A percentile compares a stretch with the other conserved stretches of the same genome.
Conservation (phyloP, 148 eudicot genomes). For the Nyssa sinensis region DNA sequence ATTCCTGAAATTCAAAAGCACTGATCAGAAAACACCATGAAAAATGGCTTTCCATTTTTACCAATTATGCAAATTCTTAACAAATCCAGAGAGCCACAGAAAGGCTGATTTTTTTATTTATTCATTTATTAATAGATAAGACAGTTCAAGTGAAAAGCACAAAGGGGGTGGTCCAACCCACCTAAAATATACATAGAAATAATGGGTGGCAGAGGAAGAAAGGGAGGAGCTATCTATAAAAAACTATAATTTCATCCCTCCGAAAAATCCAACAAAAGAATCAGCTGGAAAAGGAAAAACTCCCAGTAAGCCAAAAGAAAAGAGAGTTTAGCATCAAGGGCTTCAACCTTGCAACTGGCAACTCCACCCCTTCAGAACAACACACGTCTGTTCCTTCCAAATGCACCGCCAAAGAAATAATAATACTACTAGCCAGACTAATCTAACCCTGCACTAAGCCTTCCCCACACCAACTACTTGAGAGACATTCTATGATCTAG, state of each 20-base stretch:
- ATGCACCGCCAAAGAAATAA: no score
- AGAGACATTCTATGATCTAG: no score
- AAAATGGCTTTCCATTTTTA: background rate
- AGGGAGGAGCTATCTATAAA: background rate
- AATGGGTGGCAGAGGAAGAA: background rate
- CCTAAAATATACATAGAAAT: background rate
- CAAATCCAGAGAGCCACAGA: background rate
- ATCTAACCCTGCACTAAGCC: no score
- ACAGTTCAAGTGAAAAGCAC: no score
- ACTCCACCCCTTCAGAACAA: background rate
- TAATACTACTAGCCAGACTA: no score
- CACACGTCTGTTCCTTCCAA: no score
- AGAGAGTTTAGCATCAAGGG: background rate
- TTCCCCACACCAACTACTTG: no score
- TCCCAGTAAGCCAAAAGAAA: background rate
- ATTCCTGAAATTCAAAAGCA: slow-evolving; percentile 59
- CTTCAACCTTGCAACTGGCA: background rate
- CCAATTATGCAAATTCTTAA: no score
- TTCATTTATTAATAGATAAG: no score
- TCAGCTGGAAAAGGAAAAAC: background rate
- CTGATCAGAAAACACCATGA: slow-evolving; percentile 13
- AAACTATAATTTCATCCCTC: background rate
- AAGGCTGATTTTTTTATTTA: background rate
- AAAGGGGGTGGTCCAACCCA: no score
- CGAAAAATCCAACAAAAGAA: background rate